Evolutionary conservation across 139 green algal genomes (phyloP).

Genomic region (Chlamydomonas eustigma): DNA sequence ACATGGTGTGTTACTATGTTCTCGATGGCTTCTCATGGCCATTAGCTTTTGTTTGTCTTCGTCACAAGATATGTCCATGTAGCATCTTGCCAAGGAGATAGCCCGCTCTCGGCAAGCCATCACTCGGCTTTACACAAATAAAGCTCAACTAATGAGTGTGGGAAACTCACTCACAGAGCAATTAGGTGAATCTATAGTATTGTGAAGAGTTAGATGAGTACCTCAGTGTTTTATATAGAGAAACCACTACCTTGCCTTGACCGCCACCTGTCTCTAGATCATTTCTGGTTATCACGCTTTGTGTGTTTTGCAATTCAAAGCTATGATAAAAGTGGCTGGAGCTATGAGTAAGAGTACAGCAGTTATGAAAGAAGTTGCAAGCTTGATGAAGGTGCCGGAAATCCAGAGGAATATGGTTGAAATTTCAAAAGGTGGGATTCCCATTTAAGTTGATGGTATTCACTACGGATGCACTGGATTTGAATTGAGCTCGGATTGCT

Average conservation of each 20-base stretch:
- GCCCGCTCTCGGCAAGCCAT: slow-evolving; percentile 61
- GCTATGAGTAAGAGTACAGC: slow-evolving; percentile 69
- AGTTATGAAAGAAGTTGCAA: slow-evolving; percentile 77
- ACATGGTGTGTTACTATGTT: no score
- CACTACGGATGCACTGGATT: background rate
- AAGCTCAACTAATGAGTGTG: slow-evolving; percentile 78
- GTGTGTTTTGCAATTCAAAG: slow-evolving; percentile 40
- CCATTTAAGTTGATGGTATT: background rate
- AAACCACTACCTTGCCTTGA: background rate
- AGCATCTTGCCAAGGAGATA: slow-evolving; percentile 76
- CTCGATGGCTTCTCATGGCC: background rate
- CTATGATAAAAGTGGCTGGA: slow-evolving; percentile 65
- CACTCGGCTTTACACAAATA: slow-evolving; percentile 69
- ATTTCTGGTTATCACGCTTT: no score
- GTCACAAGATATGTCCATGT: background rate
- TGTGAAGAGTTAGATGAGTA: background rate
- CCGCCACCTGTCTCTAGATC: slow-evolving; percentile 5
- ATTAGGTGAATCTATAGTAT: slow-evolving; percentile 44
- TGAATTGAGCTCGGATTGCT: background rate
- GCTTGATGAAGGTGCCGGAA: slow-evolving; percentile 70
- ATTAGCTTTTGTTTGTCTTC: background rate
- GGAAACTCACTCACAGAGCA: slow-evolving; percentile 69
- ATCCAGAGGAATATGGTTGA: slow-evolving; percentile 74
- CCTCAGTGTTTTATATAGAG: background rate
- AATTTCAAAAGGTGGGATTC: slow-evolving; percentile 64